These are phyloP conservation scores for Truncatella angustata DNA, from an alignment of 2,329 filamentous ascomycete genomes.

Conservation along the genomic window DNA sequence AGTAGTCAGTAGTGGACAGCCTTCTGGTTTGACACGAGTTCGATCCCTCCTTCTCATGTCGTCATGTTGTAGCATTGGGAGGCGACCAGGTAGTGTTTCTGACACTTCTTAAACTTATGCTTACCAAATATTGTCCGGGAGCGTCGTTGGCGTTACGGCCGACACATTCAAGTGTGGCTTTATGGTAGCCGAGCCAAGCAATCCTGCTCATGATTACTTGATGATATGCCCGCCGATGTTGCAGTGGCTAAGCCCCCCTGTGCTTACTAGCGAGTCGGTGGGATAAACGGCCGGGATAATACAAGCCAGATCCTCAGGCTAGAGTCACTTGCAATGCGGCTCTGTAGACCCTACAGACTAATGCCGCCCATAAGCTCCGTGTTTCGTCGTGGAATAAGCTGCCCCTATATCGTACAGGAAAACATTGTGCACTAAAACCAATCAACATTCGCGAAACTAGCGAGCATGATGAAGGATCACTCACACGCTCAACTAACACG, in stretches of 20 bases:
- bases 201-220: no score
- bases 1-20: no score
- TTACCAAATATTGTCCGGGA: no score
- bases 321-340: background rate
- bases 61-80: no score
- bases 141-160: no score
- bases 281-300: background rate
- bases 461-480: conserved; percentile 5
- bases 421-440: background rate
- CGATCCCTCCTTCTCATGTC: no score
- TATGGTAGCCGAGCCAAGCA: no score
- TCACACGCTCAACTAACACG: conserved; percentile 6
- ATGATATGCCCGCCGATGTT: no score
- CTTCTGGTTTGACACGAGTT: no score
- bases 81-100: no score
- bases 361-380: background rate
- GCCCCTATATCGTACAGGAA: conserved; percentile 1
- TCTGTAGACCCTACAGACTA: background rate
- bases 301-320: background rate
- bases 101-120: no score
- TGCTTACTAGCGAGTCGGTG: background rate
- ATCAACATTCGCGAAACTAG: background rate
- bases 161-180: no score
- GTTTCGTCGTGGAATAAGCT: background rate
- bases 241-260: background rate